phyloP scores from a whole-genome alignment of 345 rosid species.

The Bretschneidera sinensis region DNA sequence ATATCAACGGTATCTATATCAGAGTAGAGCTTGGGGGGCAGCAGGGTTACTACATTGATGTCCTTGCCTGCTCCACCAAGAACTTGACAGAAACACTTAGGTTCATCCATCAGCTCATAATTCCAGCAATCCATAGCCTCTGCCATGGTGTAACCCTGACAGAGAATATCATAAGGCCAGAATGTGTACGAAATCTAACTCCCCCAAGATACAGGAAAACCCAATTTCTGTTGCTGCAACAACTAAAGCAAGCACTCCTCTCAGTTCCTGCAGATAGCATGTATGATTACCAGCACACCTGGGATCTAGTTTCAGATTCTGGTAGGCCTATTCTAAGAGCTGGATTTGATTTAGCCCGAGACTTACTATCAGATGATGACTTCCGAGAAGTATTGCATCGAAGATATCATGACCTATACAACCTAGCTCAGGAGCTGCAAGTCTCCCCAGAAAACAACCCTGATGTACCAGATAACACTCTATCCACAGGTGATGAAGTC shows the following conservation, averaged over 20 bases:
- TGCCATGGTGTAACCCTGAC: conserved; percentile 75
- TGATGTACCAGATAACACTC: conserved; percentile 34
- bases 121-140: conserved; percentile 80
- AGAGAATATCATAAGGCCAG: conserved; percentile 76
- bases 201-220: conserved; percentile 76
- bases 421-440: conserved; percentile 82
- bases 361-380: conserved; percentile 92
- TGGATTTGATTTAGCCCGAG: conserved; percentile 85
- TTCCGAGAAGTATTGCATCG: conserved; percentile 84
- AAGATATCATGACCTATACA: conserved; percentile 75
- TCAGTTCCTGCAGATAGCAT: conserved; percentile 86
- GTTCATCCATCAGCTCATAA: conserved; percentile 66
- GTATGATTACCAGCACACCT: conserved; percentile 95
- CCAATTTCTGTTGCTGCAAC: conserved; percentile 60
- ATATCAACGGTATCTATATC: conserved; percentile 67
- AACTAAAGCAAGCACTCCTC: conserved; percentile 73
- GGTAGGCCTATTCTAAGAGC: conserved; percentile 53
- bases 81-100: conserved; percentile 85
- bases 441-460: conserved; percentile 49
- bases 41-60: conserved; percentile 73
- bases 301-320: conserved; percentile 66
- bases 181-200: conserved; percentile 63
- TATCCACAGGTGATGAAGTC: conserved; percentile 32
- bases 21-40: conserved; percentile 96
- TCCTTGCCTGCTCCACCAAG: conserved; percentile 86